Evolutionary conservation across 1,284 basidiomycete genomes (phyloP).

Genomic region (Mycena citricolor): DNA sequence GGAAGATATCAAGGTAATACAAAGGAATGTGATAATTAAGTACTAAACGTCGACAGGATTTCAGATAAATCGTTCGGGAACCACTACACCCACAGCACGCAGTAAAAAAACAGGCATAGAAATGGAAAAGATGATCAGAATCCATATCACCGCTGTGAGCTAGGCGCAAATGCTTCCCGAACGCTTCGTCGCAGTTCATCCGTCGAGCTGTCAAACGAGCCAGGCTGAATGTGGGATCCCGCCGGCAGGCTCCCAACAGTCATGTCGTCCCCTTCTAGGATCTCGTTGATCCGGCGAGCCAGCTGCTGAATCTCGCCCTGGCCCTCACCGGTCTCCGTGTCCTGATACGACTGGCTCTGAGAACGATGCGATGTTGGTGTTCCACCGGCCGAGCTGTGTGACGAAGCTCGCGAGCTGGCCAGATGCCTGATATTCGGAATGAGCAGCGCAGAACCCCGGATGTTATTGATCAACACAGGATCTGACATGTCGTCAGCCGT

Average conservation of each 20-base stretch:
- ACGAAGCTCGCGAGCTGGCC: constrained; percentile 69
- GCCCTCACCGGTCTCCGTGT: constrained; percentile 80
- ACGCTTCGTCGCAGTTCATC: constrained; percentile 80
- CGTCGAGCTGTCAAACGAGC: constrained; percentile 64
- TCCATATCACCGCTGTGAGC: constrained; percentile 50
- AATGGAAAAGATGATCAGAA: too few relatives aligned
- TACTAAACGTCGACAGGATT: too few relatives aligned
- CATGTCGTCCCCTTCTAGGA: constrained; percentile 62
- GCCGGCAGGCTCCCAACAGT: constrained; percentile 55
- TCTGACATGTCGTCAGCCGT: constrained; percentile 47
- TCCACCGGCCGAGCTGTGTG: constrained; percentile 69
- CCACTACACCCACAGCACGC: constrained; percentile 7
- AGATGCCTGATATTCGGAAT: constrained; percentile 85
- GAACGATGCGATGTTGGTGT: constrained; percentile 76
- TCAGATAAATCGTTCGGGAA: constrained; percentile 14
- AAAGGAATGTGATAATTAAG: constrained; percentile 8
- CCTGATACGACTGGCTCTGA: constrained; percentile 67
- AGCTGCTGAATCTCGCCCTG: constrained; percentile 87
- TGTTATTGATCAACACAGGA: constrained; percentile 86
- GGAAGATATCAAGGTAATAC: too few relatives aligned
- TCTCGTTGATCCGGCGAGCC: constrained; percentile 79
- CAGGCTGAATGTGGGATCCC: constrained; percentile 63
- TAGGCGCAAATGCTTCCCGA: constrained; percentile 68
- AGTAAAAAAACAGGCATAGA: constrained; percentile 1
- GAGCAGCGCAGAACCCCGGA: constrained; percentile 79